Base-by-base conservation (phyloP, 805 yeast genomes). In the Nakazawaea molendinolei region DNA sequence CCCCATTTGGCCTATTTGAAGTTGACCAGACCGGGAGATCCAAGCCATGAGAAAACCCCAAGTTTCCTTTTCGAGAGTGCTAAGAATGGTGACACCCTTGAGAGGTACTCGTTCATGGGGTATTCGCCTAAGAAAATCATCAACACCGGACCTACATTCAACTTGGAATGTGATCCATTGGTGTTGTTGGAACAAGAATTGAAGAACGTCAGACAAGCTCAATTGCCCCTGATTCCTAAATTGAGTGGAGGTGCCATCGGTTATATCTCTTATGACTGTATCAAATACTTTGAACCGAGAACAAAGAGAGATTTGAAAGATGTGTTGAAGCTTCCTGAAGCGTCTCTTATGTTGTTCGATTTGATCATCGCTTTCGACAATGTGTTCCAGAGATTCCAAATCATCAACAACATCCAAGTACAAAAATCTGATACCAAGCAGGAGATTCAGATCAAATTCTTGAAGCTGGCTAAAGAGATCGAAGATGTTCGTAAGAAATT, bases 171-270 rank as follows among this genome's bases (percentile, higher is more conserved):
- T 18, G 98, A 92, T 58, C 98, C 98, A 1, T 67, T 92, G 42
- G 56, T 61, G 3, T 52, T 82, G 3, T 66, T 92, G 44, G 95
- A 92, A 54, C 46, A 72, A 29, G 96, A 90, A 54, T 67, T 92
- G 63, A 58, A 64, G 8, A 58, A 66, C 27, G 74, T 71, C 50
- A 72, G 67, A 38, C 86, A 85, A 51, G 86, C 89, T 2, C 77
- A 74, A 47, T 62, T 86, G 34, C 94, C 95, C 0, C 94, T 95
- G 28, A 64, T 89, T 33, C 86, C 95, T 10, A 74, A 71, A 44
- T 63, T 87, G 40, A 79, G 89, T 48, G 98, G 99, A 40, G 99
- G 99, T 44, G 97, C 97, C 5, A 72, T 90, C 37, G 99, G 99
- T 2, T 92, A 87, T 55, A 78, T 92, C 29, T 86, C 97, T 1